phyloP scores from a whole-genome alignment of 2,329 filamentous ascomycete genomes.

The Nakataea oryzae region DNA sequence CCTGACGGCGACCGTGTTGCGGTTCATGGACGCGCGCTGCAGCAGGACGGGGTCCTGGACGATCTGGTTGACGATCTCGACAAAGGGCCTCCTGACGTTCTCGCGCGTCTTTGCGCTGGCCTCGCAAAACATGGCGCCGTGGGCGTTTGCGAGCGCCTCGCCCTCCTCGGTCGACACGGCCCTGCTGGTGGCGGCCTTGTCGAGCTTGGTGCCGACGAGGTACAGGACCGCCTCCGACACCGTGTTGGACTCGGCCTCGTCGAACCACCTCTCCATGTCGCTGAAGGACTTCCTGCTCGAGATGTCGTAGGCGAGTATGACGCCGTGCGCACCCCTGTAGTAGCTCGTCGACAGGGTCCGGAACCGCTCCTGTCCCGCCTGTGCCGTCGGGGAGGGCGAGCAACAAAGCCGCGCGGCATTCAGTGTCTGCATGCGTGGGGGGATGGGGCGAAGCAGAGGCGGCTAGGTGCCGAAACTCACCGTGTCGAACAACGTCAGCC shows the following conservation, averaged over 20 bases:
- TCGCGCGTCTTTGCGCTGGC: constrained; percentile 42
- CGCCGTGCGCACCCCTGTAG: constrained; percentile 38
- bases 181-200: constrained; percentile 29
- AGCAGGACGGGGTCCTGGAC: constrained; percentile 33
- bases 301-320: constrained; percentile 39
- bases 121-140: constrained; percentile 39
- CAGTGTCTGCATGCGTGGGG: background rate
- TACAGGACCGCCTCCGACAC: constrained; percentile 36
- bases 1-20: constrained; percentile 1
- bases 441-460: background rate
- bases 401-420: background rate
- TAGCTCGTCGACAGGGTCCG: constrained; percentile 39
- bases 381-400: background rate
- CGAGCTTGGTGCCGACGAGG: constrained; percentile 41
- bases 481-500: constrained; percentile 42
- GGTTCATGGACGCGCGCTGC: background rate
- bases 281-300: constrained; percentile 37
- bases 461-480: constrained; percentile 16
- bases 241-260: constrained; percentile 39
- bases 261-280: constrained; percentile 42
- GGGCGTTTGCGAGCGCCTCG: constrained; percentile 30
- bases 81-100: constrained; percentile 38
- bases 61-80: constrained; percentile 39
- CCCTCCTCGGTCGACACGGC: constrained; percentile 37
- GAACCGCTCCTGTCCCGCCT: constrained; percentile 37